A percentile compares a stretch with the other conserved stretches of the same genome.
These are phyloP conservation scores for Candida morakotiae DNA, from an alignment of 805 yeast species.

Conservation along the genomic window DNA sequence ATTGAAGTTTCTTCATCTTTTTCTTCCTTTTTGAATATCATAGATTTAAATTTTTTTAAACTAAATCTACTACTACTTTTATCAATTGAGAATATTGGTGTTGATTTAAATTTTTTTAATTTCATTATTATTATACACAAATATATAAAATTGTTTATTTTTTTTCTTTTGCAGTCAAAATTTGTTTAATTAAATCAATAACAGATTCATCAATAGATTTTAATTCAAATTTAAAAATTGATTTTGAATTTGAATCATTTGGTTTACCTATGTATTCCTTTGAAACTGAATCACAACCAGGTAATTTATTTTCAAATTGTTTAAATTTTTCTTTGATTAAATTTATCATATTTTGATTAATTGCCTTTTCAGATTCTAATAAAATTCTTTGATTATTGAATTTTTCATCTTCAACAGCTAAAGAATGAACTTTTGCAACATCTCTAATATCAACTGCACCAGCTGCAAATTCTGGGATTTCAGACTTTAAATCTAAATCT, in stretches of 20 bases:
- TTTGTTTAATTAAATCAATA: constrained; percentile 38
- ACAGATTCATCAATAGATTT: constrained; percentile 37
- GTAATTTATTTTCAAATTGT: not conserved
- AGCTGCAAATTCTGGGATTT: constrained; percentile 17
- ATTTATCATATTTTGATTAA: not conserved
- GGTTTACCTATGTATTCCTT: not conserved
- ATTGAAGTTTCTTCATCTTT: not conserved
- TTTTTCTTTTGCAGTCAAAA: no score
- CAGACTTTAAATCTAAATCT: constrained; percentile 21
- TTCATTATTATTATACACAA: not conserved
- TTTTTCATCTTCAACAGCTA: constrained; percentile 27
- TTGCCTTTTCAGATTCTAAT: constrained; percentile 10
- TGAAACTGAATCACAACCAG: constrained; percentile 11
- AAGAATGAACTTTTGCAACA: constrained; percentile 41
- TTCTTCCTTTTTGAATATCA: not conserved
- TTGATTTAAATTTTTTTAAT: not conserved
- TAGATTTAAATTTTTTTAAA: not conserved
- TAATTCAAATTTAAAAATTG: constrained; percentile 34
- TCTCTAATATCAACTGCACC: constrained; percentile 42
- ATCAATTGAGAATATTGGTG: not conserved
- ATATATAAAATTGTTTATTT: no score
- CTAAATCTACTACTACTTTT: not conserved
- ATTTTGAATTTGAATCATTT: constrained; percentile 31
- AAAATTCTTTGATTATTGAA: constrained; percentile 25
- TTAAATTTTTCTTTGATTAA: not conserved